phyloP scores from a whole-genome alignment of 306 rosid genomes.

The Astragalus glycyphyllos region DNA sequence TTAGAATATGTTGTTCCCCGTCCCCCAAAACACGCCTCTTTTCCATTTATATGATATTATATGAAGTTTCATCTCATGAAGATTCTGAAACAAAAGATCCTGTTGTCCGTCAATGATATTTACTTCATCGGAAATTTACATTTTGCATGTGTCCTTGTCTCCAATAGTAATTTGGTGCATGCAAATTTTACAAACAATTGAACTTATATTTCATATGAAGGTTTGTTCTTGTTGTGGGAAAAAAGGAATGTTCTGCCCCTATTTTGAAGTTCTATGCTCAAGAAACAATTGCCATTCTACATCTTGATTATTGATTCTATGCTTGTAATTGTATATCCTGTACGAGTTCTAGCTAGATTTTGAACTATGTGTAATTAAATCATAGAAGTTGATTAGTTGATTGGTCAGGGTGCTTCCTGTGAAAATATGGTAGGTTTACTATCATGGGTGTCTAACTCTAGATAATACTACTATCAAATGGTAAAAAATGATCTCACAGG shows the following conservation, averaged over 20 bases:
- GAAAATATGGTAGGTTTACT: not conserved
- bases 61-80: constrained; percentile 27
- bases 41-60: constrained; percentile 6
- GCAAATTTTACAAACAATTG: not conserved
- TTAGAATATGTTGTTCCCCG: constrained; percentile 40
- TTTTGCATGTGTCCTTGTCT: not conserved
- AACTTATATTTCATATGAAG: not conserved
- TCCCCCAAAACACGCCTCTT: not conserved
- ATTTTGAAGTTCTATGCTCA: not conserved
- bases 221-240: not conserved
- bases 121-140: not conserved
- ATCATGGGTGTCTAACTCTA: too few relatives aligned
- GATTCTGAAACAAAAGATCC: constrained; percentile 22
- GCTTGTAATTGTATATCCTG: not conserved
- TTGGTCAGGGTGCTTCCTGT: not conserved
- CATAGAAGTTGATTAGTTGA: not conserved
- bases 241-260: not conserved
- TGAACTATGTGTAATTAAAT: not conserved
- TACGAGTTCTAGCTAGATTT: not conserved
- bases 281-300: not conserved
- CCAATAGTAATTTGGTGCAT: not conserved
- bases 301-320: not conserved
- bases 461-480: too few relatives aligned
- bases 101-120: constrained; percentile 1
- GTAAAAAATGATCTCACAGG: not conserved